Percentiles rank a stretch among this genome's conserved stretches.
These are phyloP conservation scores for Hypoxylon sp. DNA, from an alignment of 2,329 filamentous ascomycete genomes.

Conservation along the genomic window DNA sequence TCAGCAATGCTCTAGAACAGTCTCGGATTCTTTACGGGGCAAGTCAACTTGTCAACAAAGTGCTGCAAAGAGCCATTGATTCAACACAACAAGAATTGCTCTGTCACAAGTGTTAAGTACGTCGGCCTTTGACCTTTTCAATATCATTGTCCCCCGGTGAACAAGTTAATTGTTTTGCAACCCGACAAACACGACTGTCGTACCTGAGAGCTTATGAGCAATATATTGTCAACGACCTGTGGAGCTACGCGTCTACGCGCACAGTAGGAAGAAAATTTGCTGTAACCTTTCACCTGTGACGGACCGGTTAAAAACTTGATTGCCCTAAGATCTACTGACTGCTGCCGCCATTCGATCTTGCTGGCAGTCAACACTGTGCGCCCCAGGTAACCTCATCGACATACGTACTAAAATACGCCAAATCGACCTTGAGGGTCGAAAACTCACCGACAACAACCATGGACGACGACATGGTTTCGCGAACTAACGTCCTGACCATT, in stretches of 20 bases:
- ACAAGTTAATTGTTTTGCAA: constrained; percentile 10
- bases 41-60: neutral
- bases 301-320: neutral
- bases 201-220: neutral
- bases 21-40: neutral
- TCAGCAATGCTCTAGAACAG: constrained; percentile 7
- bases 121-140: neutral
- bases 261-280: neutral
- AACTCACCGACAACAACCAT: neutral
- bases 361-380: neutral
- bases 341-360: neutral
- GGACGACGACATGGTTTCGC: neutral
- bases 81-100: neutral
- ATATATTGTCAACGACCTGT: constrained; percentile 3
- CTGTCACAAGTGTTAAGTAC: neutral
- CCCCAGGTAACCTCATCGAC: neutral
- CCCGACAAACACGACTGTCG: neutral
- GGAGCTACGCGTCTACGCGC: neutral
- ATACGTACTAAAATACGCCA: neutral
- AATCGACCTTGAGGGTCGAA: neutral
- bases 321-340: neutral
- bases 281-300: neutral
- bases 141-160: neutral
- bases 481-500: neutral
- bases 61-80: constrained; percentile 5